Evolutionary conservation across 371 early-diverging fungal species (phyloP), one percentile per base, ranked within the genome.

Genomic region (Rhizopus microsporus): DNA sequence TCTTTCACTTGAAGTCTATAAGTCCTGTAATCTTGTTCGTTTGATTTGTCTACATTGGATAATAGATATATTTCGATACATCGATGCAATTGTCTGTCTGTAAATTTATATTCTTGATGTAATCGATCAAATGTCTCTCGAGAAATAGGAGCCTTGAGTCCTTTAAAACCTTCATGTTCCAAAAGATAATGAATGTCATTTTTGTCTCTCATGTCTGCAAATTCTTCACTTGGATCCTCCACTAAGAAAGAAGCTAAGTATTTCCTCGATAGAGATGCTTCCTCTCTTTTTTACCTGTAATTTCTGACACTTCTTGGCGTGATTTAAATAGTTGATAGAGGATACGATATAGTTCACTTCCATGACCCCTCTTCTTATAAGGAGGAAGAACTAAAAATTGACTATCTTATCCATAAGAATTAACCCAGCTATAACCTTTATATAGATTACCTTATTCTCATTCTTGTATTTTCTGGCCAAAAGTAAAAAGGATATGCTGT

Each of bases 341-440:
- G 5, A 77, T 68, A 35, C 72, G 72, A 69, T 94, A 95, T 7
- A 94, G 66, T 54, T 70, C 64, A 72, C 89, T 81, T 45, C 95
- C 97, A 67, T 94, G 94, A 12, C 95, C 94, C 54, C 82, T 73
- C 39, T 84, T 76, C 64, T 93, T 95, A 67, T 78, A 94, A 29
- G 94, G 92, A 38, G 96, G 95, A 50, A 97, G 67, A 10, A 97
- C 83, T 17, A 97, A 57, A 57, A 95, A 93, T 81, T 97, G 97
- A 63, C 94, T 92, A 53, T 37, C 53, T 4, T 29, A 29, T 23
- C 16, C 7, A n/a, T 43, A 43, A n/a, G 16, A 43, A n/a, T 7
- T 15, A 12, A 43, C 7, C 23, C 7, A 6, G 2, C 7, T n/a
- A 15, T 46, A 29, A 17, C 29, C 13, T 49, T 40, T 37, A 15